A percentile compares a stretch with the other conserved stretches of the same genome.
Evolutionary conservation across 1,284 basidiomycete genomes (phyloP).

Genomic region (Sporisorium reilianum): DNA sequence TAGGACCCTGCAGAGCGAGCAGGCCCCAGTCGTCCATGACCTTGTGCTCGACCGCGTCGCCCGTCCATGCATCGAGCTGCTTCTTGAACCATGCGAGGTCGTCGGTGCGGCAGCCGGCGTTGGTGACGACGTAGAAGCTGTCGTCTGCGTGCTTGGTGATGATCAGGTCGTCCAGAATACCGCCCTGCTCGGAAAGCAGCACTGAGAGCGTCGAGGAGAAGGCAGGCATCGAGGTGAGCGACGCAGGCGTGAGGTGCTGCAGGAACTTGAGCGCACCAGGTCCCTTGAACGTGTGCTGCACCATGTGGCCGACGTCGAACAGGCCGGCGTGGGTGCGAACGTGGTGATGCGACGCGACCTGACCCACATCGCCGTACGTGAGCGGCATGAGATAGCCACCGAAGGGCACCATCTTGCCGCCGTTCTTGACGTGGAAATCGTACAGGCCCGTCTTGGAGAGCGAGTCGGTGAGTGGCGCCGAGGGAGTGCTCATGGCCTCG

Average conservation of each 20-base stretch:
- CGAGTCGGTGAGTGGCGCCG: slow-evolving; percentile 21
- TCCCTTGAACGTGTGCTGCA: slow-evolving; percentile 70
- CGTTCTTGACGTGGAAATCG: slow-evolving; percentile 86
- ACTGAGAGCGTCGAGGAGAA: slow-evolving; percentile 81
- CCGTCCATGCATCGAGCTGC: slow-evolving; percentile 73
- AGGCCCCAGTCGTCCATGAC: slow-evolving; percentile 87
- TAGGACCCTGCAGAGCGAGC: slow-evolving; percentile 90
- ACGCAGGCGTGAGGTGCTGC: slow-evolving; percentile 76
- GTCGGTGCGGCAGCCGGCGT: slow-evolving; percentile 85
- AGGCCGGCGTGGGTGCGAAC: slow-evolving; percentile 85
- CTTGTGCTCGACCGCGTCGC: slow-evolving; percentile 80
- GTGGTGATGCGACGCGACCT: slow-evolving; percentile 88
- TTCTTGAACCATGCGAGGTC: slow-evolving; percentile 83
- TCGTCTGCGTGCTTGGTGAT: slow-evolving; percentile 71
- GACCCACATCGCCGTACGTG: slow-evolving; percentile 76
- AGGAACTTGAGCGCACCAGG: slow-evolving; percentile 77
- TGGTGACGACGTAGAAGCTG: slow-evolving; percentile 94
- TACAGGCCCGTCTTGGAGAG: slow-evolving; percentile 79
- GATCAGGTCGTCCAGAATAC: slow-evolving; percentile 90
- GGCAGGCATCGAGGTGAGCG: slow-evolving; percentile 78
- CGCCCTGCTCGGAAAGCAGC: slow-evolving; percentile 86
- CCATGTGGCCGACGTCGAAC: slow-evolving; percentile 99
- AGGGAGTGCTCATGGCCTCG: slow-evolving; percentile 33
- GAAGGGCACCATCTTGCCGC: slow-evolving; percentile 96
- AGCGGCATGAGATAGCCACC: slow-evolving; percentile 96